Conservation (phyloP, 2,329 filamentous ascomycete genomes). For the Ophiostoma ulmi region DNA sequence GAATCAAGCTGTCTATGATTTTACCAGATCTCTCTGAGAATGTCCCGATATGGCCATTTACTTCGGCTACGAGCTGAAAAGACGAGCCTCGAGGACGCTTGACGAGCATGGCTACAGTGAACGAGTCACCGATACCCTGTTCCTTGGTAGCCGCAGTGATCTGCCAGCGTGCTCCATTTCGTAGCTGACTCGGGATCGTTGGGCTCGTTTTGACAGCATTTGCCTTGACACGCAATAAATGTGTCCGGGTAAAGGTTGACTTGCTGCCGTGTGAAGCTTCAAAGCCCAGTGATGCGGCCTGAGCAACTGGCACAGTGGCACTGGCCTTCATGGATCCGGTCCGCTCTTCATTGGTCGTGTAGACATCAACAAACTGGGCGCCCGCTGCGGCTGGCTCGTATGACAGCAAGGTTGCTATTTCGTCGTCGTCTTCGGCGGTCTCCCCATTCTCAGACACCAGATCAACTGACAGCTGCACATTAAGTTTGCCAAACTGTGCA, state of each 20-base stretch:
- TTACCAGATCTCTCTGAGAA: not conserved
- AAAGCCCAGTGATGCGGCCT: not conserved
- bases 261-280: not conserved
- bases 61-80: not conserved
- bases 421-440: not conserved
- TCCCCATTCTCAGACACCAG: not conserved
- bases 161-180: not conserved
- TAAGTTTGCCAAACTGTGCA: not conserved
- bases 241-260: not conserved
- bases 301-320: not conserved
- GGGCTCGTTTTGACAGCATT: not conserved
- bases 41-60: not conserved
- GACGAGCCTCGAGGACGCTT: not conserved
- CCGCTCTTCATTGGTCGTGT: conserved; percentile 4
- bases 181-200: not conserved
- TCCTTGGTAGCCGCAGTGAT: not conserved
- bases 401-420: not conserved
- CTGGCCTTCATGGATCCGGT: not conserved
- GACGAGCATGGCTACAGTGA: conserved; percentile 10
- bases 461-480: conserved; percentile 4
- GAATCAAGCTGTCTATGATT: not conserved
- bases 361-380: not conserved
- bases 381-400: not conserved
- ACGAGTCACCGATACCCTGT: not conserved
- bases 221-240: not conserved